phyloP scores from a whole-genome alignment of 2,329 filamentous ascomycete genomes.

The Colletotrichum sp. region DNA sequence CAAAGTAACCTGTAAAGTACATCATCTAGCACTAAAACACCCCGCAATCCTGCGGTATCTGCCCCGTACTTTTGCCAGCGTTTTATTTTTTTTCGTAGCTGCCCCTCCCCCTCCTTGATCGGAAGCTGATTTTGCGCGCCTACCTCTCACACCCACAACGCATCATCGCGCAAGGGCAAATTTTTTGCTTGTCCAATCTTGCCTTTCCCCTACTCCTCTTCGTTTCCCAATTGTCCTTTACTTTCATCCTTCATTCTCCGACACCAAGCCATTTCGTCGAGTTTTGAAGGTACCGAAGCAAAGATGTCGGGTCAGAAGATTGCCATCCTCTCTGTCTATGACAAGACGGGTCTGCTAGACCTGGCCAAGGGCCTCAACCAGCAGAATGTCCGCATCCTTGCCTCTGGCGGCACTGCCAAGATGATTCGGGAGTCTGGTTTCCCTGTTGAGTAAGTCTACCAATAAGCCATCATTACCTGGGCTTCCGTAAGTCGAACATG shows the following conservation, averaged over 20 bases:
- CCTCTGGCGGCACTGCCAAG: slow-evolving; percentile 92
- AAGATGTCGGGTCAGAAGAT: slow-evolving; percentile 53
- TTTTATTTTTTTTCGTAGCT: background rate
- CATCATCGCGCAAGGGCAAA: slow-evolving; percentile 18
- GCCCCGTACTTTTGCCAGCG: background rate
- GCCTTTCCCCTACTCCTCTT: background rate
- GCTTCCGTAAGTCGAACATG: background rate
- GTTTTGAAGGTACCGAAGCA: slow-evolving; percentile 23
- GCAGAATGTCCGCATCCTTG: slow-evolving; percentile 89
- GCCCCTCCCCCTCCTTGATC: slow-evolving; percentile 21
- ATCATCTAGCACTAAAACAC: background rate
- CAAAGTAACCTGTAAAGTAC: slow-evolving; percentile 6
- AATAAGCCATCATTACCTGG: background rate
- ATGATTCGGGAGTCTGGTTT: slow-evolving; percentile 98
- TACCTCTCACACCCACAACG: slow-evolving; percentile 4
- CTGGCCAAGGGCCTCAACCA: slow-evolving; percentile 88
- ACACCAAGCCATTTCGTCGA: background rate
- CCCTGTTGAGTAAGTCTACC: slow-evolving; percentile 80
- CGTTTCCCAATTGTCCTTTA: background rate
- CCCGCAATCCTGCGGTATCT: background rate
- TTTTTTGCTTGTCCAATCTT: background rate
- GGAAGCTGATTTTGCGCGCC: slow-evolving; percentile 19
- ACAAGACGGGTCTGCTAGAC: slow-evolving; percentile 96
- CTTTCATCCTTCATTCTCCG: background rate
- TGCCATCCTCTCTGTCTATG: slow-evolving; percentile 97